These are phyloP conservation scores for Magnusiomyces ingens DNA, from an alignment of 1,139 yeast species.

Conservation along the genomic window DNA sequence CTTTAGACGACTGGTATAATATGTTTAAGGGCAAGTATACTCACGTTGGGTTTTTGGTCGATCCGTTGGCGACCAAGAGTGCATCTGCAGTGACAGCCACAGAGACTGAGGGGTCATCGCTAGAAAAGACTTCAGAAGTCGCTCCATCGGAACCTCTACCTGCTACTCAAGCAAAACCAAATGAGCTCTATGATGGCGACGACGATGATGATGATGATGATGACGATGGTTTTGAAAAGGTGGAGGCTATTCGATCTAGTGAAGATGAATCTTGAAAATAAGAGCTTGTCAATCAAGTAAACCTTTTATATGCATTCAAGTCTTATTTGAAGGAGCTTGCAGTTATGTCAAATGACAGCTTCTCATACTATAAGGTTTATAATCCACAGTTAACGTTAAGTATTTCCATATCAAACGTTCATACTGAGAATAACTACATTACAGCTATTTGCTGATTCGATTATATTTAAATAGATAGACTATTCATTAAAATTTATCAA, in stretches of 20 bases:
- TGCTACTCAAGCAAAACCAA: too few species aligned
- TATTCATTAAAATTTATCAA: background rate
- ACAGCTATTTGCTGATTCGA: background rate
- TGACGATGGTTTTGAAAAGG: too few species aligned
- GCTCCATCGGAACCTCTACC: too few species aligned
- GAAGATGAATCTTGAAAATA: background rate
- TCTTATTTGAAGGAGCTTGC: background rate
- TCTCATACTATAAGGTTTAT: background rate
- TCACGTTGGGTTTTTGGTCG: constrained; percentile 31
- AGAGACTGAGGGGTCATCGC: background rate
- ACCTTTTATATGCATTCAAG: background rate
- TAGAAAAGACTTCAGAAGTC: background rate
- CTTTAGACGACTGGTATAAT: constrained; percentile 77
- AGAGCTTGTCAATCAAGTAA: background rate
- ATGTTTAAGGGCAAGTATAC: constrained; percentile 62
- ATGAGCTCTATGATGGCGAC: too few species aligned
- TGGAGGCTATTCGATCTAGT: background rate
- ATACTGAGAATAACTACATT: background rate
- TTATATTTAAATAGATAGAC: background rate
- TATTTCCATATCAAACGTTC: background rate
- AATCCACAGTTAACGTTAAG: background rate
- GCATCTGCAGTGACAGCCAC: too few species aligned
- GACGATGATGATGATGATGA: too few species aligned
- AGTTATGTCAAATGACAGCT: background rate
- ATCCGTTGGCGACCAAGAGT: constrained; percentile 10